A percentile compares a stretch with the other conserved stretches of the same genome.
Evolutionary conservation across 495 filamentous ascomycete genomes (phyloP).

Genomic region (Pyrenula massariospora): DNA sequence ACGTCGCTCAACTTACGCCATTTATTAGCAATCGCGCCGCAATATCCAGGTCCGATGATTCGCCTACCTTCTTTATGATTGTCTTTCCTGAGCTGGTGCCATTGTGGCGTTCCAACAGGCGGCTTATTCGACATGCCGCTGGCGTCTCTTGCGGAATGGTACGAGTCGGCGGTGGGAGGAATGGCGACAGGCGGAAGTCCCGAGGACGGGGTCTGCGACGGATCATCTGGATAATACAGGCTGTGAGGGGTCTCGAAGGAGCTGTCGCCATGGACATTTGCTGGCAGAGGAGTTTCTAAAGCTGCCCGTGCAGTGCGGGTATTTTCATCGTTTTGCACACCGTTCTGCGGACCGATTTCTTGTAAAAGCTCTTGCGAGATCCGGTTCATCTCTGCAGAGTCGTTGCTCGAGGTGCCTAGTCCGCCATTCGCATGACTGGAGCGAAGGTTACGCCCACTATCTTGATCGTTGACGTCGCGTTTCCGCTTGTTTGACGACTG

Average conservation of each 20-base stretch:
- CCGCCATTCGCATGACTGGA: background rate
- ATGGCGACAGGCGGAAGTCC: background rate
- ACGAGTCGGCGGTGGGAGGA: constrained; percentile 28
- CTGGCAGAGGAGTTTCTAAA: constrained; percentile 28
- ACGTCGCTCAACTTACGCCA: constrained; percentile 74
- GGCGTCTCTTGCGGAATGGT: constrained; percentile 34
- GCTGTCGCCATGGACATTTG: constrained; percentile 23
- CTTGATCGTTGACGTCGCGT: constrained; percentile 26
- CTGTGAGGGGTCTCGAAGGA: constrained; percentile 4
- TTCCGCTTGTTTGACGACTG: constrained; percentile 23
- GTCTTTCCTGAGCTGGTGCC: constrained; percentile 94
- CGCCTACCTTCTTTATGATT: constrained; percentile 95
- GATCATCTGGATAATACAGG: background rate
- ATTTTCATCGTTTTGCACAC: constrained; percentile 26
- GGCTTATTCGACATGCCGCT: constrained; percentile 55
- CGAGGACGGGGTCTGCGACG: background rate
- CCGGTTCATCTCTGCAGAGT: background rate
- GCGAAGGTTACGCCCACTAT: background rate
- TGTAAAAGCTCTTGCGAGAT: constrained; percentile 31
- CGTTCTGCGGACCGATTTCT: constrained; percentile 34
- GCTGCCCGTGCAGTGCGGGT: constrained; percentile 35
- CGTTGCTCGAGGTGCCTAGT: background rate
- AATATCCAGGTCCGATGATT: background rate
- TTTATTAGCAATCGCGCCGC: constrained; percentile 5
- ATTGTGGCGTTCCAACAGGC: constrained; percentile 88